Conservation (phyloP, 1,284 basidiomycete species). For the Marasmius fiardii region DNA sequence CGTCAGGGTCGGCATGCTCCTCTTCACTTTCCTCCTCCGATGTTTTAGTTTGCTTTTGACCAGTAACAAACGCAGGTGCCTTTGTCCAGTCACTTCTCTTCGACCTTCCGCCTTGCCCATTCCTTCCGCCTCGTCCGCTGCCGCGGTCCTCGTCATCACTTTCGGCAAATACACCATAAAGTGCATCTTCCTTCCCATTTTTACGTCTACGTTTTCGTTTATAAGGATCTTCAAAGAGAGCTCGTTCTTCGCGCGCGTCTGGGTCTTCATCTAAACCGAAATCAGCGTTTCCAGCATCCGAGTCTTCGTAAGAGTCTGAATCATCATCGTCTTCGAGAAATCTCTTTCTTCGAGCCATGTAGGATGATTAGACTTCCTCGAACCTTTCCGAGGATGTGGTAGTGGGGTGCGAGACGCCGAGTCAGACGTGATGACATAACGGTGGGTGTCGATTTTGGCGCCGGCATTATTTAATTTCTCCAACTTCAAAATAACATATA, state of each 20-base stretch:
- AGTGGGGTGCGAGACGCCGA: too few relatives aligned
- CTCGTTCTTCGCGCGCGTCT: slow-evolving; percentile 73
- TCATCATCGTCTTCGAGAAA: slow-evolving; percentile 74
- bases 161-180: slow-evolving; percentile 82
- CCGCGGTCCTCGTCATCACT: slow-evolving; percentile 60
- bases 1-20: too few relatives aligned
- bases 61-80: slow-evolving; percentile 74
- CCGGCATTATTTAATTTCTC: too few relatives aligned
- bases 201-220: slow-evolving; percentile 61
- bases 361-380: too few relatives aligned
- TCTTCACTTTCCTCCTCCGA: slow-evolving; percentile 47
- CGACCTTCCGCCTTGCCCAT: slow-evolving; percentile 16
- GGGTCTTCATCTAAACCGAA: slow-evolving; percentile 57
- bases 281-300: slow-evolving; percentile 38
- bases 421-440: too few relatives aligned
- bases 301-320: slow-evolving; percentile 60
- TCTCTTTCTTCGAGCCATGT: slow-evolving; percentile 85
- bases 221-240: slow-evolving; percentile 79
- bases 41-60: too few relatives aligned
- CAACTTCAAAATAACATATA: too few relatives aligned
- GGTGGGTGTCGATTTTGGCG: too few relatives aligned
- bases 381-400: background rate
- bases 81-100: slow-evolving; percentile 67
- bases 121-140: slow-evolving; percentile 23
- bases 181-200: slow-evolving; percentile 70